Percentiles rank a stretch among this genome's conserved stretches.
Conservation (phyloP, 2,329 filamentous ascomycete species). For the Eutypella sp. region DNA sequence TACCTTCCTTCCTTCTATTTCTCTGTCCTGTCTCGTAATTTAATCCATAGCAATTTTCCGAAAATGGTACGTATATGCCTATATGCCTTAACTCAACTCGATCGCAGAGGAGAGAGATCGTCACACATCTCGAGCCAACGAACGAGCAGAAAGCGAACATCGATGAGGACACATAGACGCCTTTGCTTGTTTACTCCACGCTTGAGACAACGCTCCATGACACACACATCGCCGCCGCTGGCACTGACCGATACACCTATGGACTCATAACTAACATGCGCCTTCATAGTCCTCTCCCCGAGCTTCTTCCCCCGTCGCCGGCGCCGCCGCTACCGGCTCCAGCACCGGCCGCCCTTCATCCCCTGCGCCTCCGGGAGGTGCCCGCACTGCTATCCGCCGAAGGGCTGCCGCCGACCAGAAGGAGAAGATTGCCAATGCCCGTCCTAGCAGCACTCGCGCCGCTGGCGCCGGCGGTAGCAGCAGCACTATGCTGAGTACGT, state of each 20-base stretch:
- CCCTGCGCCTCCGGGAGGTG: constrained; percentile 84
- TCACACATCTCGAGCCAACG: too few species aligned
- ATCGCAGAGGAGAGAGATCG: too few species aligned
- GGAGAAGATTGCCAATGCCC: constrained; percentile 90
- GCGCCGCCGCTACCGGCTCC: constrained; percentile 58
- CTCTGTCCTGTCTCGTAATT: too few species aligned
- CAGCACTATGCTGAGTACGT: constrained; percentile 96
- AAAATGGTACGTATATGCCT: too few species aligned
- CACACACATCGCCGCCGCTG: background rate
- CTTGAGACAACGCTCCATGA: background rate
- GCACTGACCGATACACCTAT: background rate
- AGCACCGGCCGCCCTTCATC: constrained; percentile 75
- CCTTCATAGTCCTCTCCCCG: constrained; percentile 52
- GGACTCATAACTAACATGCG: constrained; percentile 5
- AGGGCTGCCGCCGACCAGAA: constrained; percentile 96
- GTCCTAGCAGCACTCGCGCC: constrained; percentile 86
- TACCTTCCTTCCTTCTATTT: too few species aligned
- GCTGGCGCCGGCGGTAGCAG: constrained; percentile 94
- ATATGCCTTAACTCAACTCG: too few species aligned
- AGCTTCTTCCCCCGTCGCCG: constrained; percentile 54
- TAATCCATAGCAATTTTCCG: too few species aligned
- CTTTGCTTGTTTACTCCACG: background rate
- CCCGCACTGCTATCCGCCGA: constrained; percentile 90
- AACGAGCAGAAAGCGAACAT: too few species aligned
- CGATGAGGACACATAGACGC: too few species aligned